Percentiles rank a stretch among this genome's conserved stretches.
phyloP scores from a whole-genome alignment of 495 filamentous ascomycete genomes.

The Trichoderma parareesei region DNA sequence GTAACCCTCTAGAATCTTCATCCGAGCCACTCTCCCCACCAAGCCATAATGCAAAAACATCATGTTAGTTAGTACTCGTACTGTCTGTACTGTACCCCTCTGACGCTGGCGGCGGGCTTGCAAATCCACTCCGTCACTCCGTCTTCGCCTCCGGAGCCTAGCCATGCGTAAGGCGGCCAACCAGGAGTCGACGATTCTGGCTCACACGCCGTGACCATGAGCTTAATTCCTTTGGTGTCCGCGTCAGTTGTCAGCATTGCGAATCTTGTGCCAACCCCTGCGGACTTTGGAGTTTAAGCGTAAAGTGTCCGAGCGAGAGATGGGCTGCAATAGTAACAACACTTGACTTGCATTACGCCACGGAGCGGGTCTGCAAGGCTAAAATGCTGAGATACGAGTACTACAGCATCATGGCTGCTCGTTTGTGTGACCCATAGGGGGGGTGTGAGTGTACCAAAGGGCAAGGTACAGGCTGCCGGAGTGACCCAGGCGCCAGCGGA shows the following conservation, averaged over 20 bases:
- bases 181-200: background rate
- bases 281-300: slow-evolving; percentile 4
- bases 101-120: background rate
- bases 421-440: background rate
- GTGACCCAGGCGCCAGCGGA: too few species aligned
- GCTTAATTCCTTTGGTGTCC: slow-evolving; percentile 2
- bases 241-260: background rate
- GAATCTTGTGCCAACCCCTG: background rate
- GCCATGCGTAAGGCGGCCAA: background rate
- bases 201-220: background rate
- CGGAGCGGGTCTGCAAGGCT: background rate
- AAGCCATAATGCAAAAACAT: too few species aligned
- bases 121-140: slow-evolving; percentile 1
- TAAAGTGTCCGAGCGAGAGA: slow-evolving; percentile 5
- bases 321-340: background rate
- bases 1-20: background rate
- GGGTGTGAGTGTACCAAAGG: too few species aligned
- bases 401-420: background rate
- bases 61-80: too few species aligned
- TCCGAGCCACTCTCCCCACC: too few species aligned
- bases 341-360: background rate
- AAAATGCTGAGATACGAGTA: background rate
- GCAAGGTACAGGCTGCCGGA: background rate
- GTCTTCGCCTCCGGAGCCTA: background rate
- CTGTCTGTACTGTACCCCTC: too few species aligned